Conservation (phyloP, 129 eudicot species). For the Lonicera japonica region DNA sequence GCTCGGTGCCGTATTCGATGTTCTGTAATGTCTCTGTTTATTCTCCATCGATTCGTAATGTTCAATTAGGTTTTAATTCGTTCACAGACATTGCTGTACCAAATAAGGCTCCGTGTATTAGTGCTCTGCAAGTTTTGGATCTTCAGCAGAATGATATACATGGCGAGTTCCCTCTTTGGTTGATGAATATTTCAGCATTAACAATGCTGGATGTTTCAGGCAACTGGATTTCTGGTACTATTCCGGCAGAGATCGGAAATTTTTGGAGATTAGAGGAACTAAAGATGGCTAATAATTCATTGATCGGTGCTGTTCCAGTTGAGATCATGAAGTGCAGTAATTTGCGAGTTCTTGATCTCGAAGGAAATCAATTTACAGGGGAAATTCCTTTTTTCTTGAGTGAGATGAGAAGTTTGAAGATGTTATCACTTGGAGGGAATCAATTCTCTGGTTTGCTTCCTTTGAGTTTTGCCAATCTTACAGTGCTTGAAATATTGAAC, state of each 20-base stretch:
- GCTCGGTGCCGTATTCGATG: slow-evolving; percentile 41
- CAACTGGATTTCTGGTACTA: slow-evolving; percentile 39
- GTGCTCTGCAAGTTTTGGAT: slow-evolving; percentile 42
- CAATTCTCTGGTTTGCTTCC: slow-evolving; percentile 54
- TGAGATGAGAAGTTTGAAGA: slow-evolving; percentile 30
- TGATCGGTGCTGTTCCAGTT: slow-evolving; percentile 46
- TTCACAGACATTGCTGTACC: slow-evolving; percentile 32
- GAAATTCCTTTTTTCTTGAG: slow-evolving; percentile 42
- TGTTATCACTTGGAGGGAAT: slow-evolving; percentile 55
- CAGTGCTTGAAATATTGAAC: slow-evolving; percentile 35
- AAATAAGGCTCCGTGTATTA: slow-evolving; percentile 17
- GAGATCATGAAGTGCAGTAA: slow-evolving; percentile 29
- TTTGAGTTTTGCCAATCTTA: slow-evolving; percentile 33
- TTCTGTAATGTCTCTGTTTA: slow-evolving; percentile 35
- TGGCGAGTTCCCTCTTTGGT: slow-evolving; percentile 49
- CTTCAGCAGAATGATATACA: slow-evolving; percentile 46
- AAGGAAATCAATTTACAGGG: slow-evolving; percentile 56
- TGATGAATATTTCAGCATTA: slow-evolving; percentile 36
- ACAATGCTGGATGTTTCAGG: slow-evolving; percentile 57
- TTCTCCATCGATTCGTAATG: slow-evolving; percentile 27
- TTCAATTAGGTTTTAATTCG: slow-evolving; percentile 52
- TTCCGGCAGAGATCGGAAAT: slow-evolving; percentile 42
- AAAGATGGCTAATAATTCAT: slow-evolving; percentile 50
- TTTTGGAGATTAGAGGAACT: slow-evolving; percentile 44
- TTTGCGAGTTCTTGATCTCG: slow-evolving; percentile 48